Evolutionary conservation across 2,329 filamentous ascomycete species (phyloP).

Genomic region (Diaporthe amygdali): DNA sequence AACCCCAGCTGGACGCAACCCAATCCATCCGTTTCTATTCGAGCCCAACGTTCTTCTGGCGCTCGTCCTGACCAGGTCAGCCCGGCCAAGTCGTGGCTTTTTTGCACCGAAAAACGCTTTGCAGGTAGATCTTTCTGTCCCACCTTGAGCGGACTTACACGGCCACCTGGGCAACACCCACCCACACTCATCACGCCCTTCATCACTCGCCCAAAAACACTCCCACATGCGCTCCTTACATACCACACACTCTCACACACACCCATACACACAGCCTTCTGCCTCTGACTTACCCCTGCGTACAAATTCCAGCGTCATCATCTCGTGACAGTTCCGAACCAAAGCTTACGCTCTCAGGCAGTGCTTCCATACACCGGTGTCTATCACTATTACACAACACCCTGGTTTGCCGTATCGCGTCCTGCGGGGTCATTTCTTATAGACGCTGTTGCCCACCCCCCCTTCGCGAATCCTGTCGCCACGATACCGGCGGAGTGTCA

Average conservation of each 20-base stretch:
- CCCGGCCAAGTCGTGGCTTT: constrained; percentile 10
- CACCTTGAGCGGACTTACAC: constrained; percentile 14
- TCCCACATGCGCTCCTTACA: neutral
- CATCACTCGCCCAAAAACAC: constrained; percentile 5
- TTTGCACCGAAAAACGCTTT: constrained; percentile 7
- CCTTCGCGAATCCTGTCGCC: constrained; percentile 9
- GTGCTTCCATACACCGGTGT: constrained; percentile 7
- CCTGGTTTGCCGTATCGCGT: constrained; percentile 13
- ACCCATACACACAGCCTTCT: neutral
- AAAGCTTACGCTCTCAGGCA: constrained; percentile 1
- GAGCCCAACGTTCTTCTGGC: constrained; percentile 17
- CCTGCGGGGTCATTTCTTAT: constrained; percentile 15
- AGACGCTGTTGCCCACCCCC: constrained; percentile 14
- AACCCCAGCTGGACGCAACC: constrained; percentile 19
- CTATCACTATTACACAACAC: constrained; percentile 3
- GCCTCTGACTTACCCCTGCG: constrained; percentile 11
- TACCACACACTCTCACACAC: neutral
- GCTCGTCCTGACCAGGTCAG: constrained; percentile 12
- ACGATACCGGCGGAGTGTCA: constrained; percentile 19
- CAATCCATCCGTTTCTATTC: constrained; percentile 7
- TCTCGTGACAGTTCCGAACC: constrained; percentile 1
- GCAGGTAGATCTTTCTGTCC: constrained; percentile 13
- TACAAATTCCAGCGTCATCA: constrained; percentile 15
- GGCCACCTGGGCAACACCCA: neutral
- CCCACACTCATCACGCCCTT: neutral